Conservation (phyloP, 1,284 basidiomycete species). For the Rhodotorula sp. region DNA sequence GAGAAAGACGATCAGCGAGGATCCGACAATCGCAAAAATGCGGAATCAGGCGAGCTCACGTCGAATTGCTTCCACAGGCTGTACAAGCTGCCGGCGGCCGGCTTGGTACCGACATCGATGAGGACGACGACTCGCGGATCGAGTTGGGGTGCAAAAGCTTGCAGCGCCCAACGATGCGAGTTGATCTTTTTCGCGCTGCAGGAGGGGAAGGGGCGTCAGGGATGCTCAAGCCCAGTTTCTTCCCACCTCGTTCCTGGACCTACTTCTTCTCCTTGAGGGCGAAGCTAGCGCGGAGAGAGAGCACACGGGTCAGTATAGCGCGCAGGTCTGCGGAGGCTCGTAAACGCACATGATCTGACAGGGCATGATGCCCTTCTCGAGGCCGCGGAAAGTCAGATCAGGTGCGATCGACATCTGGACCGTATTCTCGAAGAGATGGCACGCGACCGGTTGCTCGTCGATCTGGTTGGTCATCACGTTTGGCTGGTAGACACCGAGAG, state of each 20-base stretch:
- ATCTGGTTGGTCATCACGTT: slow-evolving; percentile 86
- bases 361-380: slow-evolving; percentile 87
- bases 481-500: slow-evolving; percentile 59
- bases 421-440: slow-evolving; percentile 91
- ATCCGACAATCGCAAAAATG: not conserved
- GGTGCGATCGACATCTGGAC: slow-evolving; percentile 85
- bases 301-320: not conserved
- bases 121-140: slow-evolving; percentile 85
- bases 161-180: slow-evolving; percentile 93
- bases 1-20: not conserved
- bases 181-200: slow-evolving; percentile 63
- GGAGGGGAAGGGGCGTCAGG: not conserved
- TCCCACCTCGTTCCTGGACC: not conserved
- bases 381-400: slow-evolving; percentile 87
- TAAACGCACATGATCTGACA: slow-evolving; percentile 77
- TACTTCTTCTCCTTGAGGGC: slow-evolving; percentile 81
- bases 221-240: too few species aligned
- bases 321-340: not conserved
- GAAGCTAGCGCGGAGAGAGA: slow-evolving; percentile 6
- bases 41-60: slow-evolving; percentile 14
- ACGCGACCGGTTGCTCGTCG: slow-evolving; percentile 77
- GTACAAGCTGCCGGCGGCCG: slow-evolving; percentile 68
- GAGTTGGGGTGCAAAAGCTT: slow-evolving; percentile 63
- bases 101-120: slow-evolving; percentile 89
- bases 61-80: slow-evolving; percentile 95